These are phyloP conservation scores for Capsicum baccatum DNA, from an alignment of 257 asterid genomes.

Conservation along the genomic window DNA sequence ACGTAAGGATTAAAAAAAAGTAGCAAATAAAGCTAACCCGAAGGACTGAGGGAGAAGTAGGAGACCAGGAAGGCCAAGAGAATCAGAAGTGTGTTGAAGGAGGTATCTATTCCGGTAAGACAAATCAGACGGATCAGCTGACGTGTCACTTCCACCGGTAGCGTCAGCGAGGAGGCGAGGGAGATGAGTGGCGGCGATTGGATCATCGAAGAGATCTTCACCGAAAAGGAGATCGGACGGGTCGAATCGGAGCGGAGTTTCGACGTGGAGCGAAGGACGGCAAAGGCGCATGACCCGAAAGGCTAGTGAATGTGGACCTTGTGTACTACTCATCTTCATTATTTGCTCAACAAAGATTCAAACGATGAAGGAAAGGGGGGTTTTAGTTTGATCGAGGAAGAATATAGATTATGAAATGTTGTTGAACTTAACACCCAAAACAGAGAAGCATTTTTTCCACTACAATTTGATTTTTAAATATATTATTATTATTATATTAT, in stretches of 20 bases:
- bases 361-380: too few species aligned
- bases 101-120: constrained; percentile 82
- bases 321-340: constrained; percentile 59
- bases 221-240: constrained; percentile 91
- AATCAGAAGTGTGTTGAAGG: constrained; percentile 76
- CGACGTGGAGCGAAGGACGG: constrained; percentile 88
- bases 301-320: constrained; percentile 83
- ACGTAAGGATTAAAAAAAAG: too few species aligned
- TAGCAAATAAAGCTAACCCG: constrained; percentile 50
- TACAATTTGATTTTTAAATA: too few species aligned
- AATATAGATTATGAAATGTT: too few species aligned
- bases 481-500: too few species aligned
- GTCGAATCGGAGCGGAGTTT: constrained; percentile 78
- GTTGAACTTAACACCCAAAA: too few species aligned
- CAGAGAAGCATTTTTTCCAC: too few species aligned
- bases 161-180: constrained; percentile 63
- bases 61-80: constrained; percentile 88
- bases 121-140: constrained; percentile 69
- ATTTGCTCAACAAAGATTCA: neutral
- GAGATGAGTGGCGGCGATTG: constrained; percentile 70
- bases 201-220: constrained; percentile 90
- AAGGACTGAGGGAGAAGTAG: constrained; percentile 95
- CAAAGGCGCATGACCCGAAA: constrained; percentile 93
- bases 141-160: constrained; percentile 27
- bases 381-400: too few species aligned